Conservation (phyloP, 2,329 filamentous ascomycete species). For the Aspergillus neoniger region DNA sequence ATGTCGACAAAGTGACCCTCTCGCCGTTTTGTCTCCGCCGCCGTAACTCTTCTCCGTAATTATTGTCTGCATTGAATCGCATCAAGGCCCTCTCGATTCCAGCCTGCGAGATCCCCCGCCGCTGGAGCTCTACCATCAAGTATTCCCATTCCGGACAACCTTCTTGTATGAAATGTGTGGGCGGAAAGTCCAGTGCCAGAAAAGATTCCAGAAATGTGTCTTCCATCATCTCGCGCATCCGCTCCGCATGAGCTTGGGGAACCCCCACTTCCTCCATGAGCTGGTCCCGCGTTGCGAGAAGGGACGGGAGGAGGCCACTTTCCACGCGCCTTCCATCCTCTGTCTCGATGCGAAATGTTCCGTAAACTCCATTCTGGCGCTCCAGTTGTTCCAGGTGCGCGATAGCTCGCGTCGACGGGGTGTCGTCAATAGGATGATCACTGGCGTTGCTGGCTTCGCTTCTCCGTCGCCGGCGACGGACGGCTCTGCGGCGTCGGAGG, state of each 20-base stretch:
- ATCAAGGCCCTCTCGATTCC: conserved; percentile 41
- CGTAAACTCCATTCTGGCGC: conserved; percentile 44
- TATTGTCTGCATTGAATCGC: conserved; percentile 42
- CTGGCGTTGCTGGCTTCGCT: conserved; percentile 32
- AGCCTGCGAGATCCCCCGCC: conserved; percentile 41
- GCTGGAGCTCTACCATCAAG: conserved; percentile 40
- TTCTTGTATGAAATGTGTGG: conserved; percentile 37
- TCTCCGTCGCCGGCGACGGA: conserved; percentile 38
- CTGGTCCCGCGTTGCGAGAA: conserved; percentile 44
- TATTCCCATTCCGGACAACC: conserved; percentile 39
- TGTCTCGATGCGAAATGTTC: conserved; percentile 46
- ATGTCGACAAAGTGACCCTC: conserved; percentile 39
- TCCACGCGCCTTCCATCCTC: conserved; percentile 45
- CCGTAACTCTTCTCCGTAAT: conserved; percentile 43
- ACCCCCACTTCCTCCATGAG: conserved; percentile 46
- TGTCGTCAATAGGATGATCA: conserved; percentile 24
- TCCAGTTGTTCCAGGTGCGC: conserved; percentile 44
- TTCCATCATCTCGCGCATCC: conserved; percentile 48
- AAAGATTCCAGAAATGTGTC: conserved; percentile 48
- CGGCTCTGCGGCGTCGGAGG: conserved; percentile 43
- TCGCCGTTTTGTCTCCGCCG: conserved; percentile 43
- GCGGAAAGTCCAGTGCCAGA: conserved; percentile 43
- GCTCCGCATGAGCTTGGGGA: conserved; percentile 39
- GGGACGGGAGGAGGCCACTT: conserved; percentile 45
- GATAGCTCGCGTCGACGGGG: conserved; percentile 41